These are phyloP conservation scores for Coniferiporia sulphurascens DNA, from an alignment of 1,284 basidiomycete genomes.

Conservation along the genomic window DNA sequence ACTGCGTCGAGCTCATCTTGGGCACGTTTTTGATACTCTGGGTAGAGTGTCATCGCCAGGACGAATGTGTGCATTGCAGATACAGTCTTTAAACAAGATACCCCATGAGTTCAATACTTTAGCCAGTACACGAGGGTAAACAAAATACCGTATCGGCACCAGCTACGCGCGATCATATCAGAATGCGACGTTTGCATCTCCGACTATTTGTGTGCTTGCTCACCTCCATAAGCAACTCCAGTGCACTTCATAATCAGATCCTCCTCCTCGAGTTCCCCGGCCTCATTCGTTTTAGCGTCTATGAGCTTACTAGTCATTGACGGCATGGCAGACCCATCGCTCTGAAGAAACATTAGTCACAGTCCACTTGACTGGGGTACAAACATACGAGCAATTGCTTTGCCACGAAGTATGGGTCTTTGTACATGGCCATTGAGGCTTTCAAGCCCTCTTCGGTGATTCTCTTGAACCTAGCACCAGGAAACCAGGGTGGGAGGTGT, in stretches of 20 bases:
- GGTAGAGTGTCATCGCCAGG: slow-evolving; percentile 21
- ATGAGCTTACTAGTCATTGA: slow-evolving; percentile 15
- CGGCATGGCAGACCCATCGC: slow-evolving; percentile 1
- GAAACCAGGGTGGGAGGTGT: slow-evolving; percentile 15
- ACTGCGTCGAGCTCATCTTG: slow-evolving; percentile 25
- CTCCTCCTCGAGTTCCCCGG: slow-evolving; percentile 5
- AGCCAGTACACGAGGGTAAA: not conserved
- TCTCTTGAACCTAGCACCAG: slow-evolving; percentile 6
- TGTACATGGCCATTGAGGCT: not conserved
- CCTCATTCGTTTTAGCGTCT: not conserved
- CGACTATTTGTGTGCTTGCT: too few relatives aligned
- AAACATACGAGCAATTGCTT: slow-evolving; percentile 7
- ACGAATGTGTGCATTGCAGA: slow-evolving; percentile 19
- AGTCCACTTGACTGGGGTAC: not conserved
- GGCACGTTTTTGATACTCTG: slow-evolving; percentile 19
- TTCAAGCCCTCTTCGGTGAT: slow-evolving; percentile 1
- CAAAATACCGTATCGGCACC: slow-evolving; percentile 20
- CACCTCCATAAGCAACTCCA: slow-evolving; percentile 8
- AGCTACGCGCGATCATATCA: slow-evolving; percentile 8
- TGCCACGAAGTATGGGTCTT: slow-evolving; percentile 5
- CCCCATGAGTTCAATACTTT: not conserved
- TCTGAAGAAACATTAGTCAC: not conserved
- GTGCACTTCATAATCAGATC: not conserved
- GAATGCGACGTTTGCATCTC: not conserved
- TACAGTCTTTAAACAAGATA: slow-evolving; percentile 12